Evolutionary conservation across 2,329 filamentous ascomycete species (phyloP).

Genomic region (Hypoxylon sp.): DNA sequence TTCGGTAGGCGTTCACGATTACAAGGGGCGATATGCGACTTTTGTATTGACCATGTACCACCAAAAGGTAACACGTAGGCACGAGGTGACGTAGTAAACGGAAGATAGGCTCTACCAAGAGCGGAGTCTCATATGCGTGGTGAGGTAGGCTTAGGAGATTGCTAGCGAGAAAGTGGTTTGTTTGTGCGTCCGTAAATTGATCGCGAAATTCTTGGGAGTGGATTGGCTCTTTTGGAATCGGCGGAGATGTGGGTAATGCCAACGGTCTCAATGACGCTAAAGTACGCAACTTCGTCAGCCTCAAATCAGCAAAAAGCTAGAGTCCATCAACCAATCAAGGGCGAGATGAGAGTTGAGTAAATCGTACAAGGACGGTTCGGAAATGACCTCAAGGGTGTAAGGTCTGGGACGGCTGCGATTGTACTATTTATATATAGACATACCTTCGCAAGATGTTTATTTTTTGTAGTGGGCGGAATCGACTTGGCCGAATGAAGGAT

Average conservation of each 20-base stretch:
- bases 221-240: conserved; percentile 30
- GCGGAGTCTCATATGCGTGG: conserved; percentile 19
- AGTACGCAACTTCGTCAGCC: conserved; percentile 29
- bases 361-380: conserved; percentile 1
- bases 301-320: not conserved
- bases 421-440: conserved; percentile 8
- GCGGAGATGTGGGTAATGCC: conserved; percentile 37
- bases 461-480: not conserved
- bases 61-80: conserved; percentile 16
- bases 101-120: conserved; percentile 18
- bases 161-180: conserved; percentile 15
- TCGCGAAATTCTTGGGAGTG: conserved; percentile 28
- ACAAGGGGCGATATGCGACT: conserved; percentile 5
- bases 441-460: conserved; percentile 31
- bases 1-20: conserved; percentile 11
- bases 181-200: conserved; percentile 28
- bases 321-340: not conserved
- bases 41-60: conserved; percentile 24
- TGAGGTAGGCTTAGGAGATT: not conserved
- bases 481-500: conserved; percentile 21
- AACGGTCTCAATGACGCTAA: conserved; percentile 35
- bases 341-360: not conserved
- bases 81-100: conserved; percentile 3
- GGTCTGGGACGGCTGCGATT: not conserved
- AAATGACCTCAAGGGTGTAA: not conserved